Base-by-base conservation (phyloP, 352 stramenopile species). In the Discostella stelligera region DNA sequence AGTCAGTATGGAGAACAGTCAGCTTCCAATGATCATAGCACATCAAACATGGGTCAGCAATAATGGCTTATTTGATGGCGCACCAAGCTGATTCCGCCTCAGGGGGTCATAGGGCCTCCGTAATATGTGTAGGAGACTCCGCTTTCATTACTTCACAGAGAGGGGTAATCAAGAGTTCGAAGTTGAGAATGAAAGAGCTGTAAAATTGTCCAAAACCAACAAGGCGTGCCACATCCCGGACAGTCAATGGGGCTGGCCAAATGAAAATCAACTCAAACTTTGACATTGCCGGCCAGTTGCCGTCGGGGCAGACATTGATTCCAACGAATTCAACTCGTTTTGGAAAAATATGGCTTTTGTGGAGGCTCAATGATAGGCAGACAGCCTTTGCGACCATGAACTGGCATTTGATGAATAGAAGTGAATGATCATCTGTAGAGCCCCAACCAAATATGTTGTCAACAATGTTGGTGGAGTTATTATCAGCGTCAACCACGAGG, bases 291-390 rank as follows among this genome's bases (percentile, higher is more conserved):
- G 3, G 48, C 14, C 3, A 13, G 37, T 52, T 70, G 27, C 27
- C 62, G 18, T 70, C 62, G 14, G 13, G n/a, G 18, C 41, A 59
- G 0, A 70, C 25, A 59, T 70, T 20, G 14, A 44, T 10, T 7
- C 62, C 62, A 32, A 70, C 62, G 27, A 70, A 72, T 16, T 72
- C 53, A 13, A 65, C n/a, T n/a, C n/a, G n/a, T n/a, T n/a, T n/a
- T n/a, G n/a, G n/a, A n/a, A n/a, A n/a, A n/a, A n/a, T n/a, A 10
- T 6, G 44, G 13, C 16, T 49, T 14, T n/a, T 66, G 59, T 9
- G 66, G n/a, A 49, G 21, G 37, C 3, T 66, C n/a, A 0, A 55
- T 61, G 16, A 54, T 21, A 20, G 5, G 8, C 16, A 21, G 46
- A 21, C 8, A n/a, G 4, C 16, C 8, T 7, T 10, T n/a, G 37